A percentile compares a stretch with the other conserved stretches of the same genome.
Conservation (phyloP, 805 yeast species). For the Wickerhamomyces canadensis region DNA sequence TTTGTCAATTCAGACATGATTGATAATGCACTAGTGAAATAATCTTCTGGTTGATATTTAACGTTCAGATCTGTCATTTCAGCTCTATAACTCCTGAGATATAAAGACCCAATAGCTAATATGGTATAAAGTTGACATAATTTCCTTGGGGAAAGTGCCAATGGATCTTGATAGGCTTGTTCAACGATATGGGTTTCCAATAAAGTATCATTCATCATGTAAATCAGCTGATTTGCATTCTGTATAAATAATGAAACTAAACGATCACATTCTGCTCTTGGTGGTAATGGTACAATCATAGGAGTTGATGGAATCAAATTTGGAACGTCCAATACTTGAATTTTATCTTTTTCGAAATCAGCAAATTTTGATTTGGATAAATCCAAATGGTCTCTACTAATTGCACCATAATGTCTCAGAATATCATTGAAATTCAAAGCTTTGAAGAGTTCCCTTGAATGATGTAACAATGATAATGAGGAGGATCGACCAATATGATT, state of each 20-base stretch:
- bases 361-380: constrained; percentile 28
- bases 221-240: constrained; percentile 31
- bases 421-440: constrained; percentile 4
- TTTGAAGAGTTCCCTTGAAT: constrained; percentile 30
- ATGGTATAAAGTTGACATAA: constrained; percentile 31
- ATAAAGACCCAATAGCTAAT: constrained; percentile 32
- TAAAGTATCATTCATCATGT: constrained; percentile 29
- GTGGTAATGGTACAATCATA: constrained; percentile 20
- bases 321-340: constrained; percentile 27
- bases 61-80: too few species aligned
- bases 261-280: constrained; percentile 19
- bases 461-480: constrained; percentile 30
- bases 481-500: constrained; percentile 30
- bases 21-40: constrained; percentile 28
- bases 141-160: constrained; percentile 9
- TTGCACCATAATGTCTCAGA: not conserved
- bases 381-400: constrained; percentile 26
- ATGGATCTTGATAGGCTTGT: not conserved
- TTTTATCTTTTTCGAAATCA: not conserved
- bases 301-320: constrained; percentile 4
- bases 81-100: constrained; percentile 7
- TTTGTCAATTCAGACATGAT: constrained; percentile 26
- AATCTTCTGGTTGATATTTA: constrained; percentile 9
- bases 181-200: constrained; percentile 16
- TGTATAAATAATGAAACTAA: constrained; percentile 24